Percentiles rank a stretch among this genome's conserved stretches.
Conservation (phyloP, 2,329 filamentous ascomycete species). For the Zarea fungicola region DNA sequence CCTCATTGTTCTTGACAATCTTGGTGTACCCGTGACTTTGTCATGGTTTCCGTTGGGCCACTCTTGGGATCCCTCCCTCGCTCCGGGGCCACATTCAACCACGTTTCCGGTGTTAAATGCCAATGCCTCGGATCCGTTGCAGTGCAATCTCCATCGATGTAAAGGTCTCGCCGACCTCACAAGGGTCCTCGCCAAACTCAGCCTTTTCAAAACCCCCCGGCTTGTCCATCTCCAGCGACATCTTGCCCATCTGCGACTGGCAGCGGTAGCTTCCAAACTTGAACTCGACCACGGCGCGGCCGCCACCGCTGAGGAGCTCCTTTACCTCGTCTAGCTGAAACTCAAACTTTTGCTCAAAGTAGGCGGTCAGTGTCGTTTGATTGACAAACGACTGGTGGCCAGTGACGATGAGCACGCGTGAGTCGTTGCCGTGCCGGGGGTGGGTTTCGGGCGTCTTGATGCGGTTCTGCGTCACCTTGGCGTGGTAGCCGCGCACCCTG, state of each 20-base stretch:
- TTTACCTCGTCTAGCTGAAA: conserved; percentile 44
- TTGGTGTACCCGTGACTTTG: too few relatives aligned
- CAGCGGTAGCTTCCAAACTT: conserved; percentile 51
- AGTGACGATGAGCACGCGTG: conserved; percentile 46
- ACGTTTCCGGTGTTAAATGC: conserved; percentile 17
- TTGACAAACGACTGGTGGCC: conserved; percentile 42
- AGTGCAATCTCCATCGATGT: conserved; percentile 28
- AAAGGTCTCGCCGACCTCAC: conserved; percentile 29
- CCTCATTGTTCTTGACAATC: too few relatives aligned
- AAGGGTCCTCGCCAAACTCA: conserved; percentile 34
- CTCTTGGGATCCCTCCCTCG: too few relatives aligned
- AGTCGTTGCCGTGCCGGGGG: conserved; percentile 25
- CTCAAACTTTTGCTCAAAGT: conserved; percentile 38
- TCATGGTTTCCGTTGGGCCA: too few relatives aligned
- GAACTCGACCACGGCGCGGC: conserved; percentile 39
- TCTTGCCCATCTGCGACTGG: conserved; percentile 47
- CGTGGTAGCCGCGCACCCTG: conserved; percentile 29
- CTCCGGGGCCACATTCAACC: not conserved
- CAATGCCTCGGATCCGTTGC: conserved; percentile 28
- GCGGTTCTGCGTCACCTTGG: conserved; percentile 42
- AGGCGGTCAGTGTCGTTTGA: conserved; percentile 29
- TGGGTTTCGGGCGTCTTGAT: conserved; percentile 35
- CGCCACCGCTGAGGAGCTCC: conserved; percentile 22
- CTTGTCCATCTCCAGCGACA: conserved; percentile 31
- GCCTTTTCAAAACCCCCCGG: conserved; percentile 32